Conservation (phyloP, 169 alveolate genomes). For the Theileria equi region DNA sequence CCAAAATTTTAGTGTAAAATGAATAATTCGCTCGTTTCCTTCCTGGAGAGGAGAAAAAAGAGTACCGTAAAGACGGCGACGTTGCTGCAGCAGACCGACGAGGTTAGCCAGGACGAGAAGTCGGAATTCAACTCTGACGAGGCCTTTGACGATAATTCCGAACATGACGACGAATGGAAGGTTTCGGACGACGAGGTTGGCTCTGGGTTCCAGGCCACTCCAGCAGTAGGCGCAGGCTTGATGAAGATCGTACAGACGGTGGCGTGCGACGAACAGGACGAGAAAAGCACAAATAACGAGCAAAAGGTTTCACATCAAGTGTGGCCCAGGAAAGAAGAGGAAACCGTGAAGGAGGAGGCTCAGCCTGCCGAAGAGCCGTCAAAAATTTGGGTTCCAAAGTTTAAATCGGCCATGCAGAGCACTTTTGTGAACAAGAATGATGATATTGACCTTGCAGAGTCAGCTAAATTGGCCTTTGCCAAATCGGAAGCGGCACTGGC, state of each 20-base stretch:
- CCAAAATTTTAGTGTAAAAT: too few species aligned
- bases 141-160: constrained; percentile 50
- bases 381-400: constrained; percentile 60
- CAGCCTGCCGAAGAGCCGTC: constrained; percentile 11
- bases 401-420: constrained; percentile 10
- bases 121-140: constrained; percentile 29
- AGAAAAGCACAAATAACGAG: constrained; percentile 6
- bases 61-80: constrained; percentile 60
- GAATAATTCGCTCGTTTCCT: constrained; percentile 54
- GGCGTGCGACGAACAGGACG: constrained; percentile 41
- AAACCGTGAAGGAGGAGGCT: constrained; percentile 20
- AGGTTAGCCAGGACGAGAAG: constrained; percentile 33
- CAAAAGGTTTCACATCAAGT: constrained; percentile 45
- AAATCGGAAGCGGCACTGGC: constrained; percentile 20
- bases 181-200: constrained; percentile 58
- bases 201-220: neutral
- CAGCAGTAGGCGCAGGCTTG: constrained; percentile 42
- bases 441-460: constrained; percentile 64
- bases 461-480: constrained; percentile 41
- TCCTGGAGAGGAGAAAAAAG: constrained; percentile 59
- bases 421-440: constrained; percentile 13
- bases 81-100: constrained; percentile 62
- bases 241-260: constrained; percentile 43
- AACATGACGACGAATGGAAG: constrained; percentile 65
- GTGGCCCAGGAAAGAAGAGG: constrained; percentile 33